Percentiles rank a stretch among this genome's conserved stretches.
Evolutionary conservation across 176 grass and related monocot genomes (phyloP).

Genomic region (Miscanthus lutarioriparius): DNA sequence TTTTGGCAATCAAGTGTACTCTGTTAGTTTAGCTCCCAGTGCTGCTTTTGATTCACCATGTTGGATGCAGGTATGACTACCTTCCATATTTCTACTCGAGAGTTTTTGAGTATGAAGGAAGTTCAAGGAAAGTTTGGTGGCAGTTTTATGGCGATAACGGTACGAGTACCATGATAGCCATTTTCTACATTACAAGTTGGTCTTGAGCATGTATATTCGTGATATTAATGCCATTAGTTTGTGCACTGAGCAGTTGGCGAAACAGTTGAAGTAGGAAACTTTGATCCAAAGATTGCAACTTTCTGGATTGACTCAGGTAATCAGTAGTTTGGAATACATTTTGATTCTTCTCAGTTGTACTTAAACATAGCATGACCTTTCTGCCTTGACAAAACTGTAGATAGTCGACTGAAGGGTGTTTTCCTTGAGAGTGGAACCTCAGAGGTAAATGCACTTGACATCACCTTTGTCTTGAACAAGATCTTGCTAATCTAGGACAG

Average conservation of each 20-base stretch:
- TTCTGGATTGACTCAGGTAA: slow-evolving; percentile 96
- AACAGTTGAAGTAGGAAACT: slow-evolving; percentile 84
- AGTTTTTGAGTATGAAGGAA: slow-evolving; percentile 97
- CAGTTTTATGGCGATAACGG: slow-evolving; percentile 98
- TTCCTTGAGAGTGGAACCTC: slow-evolving; percentile 95
- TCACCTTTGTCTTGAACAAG: background rate
- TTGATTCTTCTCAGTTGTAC: slow-evolving; percentile 13
- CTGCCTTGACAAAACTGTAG: slow-evolving; percentile 42
- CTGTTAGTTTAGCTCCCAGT: background rate
- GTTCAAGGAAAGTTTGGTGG: slow-evolving; percentile 91
- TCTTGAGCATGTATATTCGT: background rate
- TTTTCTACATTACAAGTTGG: slow-evolving; percentile 13
- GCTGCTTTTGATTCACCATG: slow-evolving; percentile 16
- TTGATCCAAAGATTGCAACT: slow-evolving; percentile 77
- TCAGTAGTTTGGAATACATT: slow-evolving; percentile 17
- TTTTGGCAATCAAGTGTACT: slow-evolving; percentile 3
- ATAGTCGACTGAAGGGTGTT: slow-evolving; percentile 85
- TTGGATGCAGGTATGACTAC: slow-evolving; percentile 82
- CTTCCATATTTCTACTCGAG: slow-evolving; percentile 95
- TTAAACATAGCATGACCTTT: background rate
- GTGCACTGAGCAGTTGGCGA: slow-evolving; percentile 74
- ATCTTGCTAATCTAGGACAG: background rate
- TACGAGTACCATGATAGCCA: slow-evolving; percentile 27
- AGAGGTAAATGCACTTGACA: slow-evolving; percentile 56
- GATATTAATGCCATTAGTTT: background rate